Evolutionary conservation across 2,329 filamentous ascomycete species (phyloP).

Genomic region (Dactylonectria macrodidyma): DNA sequence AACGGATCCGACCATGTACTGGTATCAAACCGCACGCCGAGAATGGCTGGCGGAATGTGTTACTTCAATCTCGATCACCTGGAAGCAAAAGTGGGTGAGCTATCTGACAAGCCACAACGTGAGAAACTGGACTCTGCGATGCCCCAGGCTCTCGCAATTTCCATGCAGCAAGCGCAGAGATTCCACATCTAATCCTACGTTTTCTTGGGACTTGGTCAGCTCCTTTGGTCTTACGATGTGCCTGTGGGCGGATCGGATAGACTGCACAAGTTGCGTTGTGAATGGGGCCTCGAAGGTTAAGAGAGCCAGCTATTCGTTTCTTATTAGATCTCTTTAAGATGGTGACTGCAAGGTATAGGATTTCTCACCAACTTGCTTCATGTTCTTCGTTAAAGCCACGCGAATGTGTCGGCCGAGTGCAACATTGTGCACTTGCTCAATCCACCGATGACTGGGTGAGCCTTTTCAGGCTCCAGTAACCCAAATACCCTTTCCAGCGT

Average conservation of each 20-base stretch:
- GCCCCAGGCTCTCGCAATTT: background rate
- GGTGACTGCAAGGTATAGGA: slow-evolving; percentile 17
- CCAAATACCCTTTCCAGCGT: background rate
- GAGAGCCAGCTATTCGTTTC: slow-evolving; percentile 21
- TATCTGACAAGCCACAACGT: background rate
- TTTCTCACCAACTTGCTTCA: slow-evolving; percentile 25
- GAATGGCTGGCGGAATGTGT: background rate
- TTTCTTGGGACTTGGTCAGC: background rate
- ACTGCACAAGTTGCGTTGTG: slow-evolving; percentile 3
- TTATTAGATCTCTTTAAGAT: slow-evolving; percentile 19
- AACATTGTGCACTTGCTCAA: background rate
- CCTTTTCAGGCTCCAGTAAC: background rate
- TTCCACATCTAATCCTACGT: background rate
- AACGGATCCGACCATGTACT: no score
- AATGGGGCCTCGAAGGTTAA: slow-evolving; percentile 6
- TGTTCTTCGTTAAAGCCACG: background rate
- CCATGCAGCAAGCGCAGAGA: background rate
- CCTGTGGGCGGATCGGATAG: background rate
- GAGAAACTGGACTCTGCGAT: background rate
- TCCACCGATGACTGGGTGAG: background rate
- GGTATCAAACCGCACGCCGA: no score
- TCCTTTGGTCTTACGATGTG: background rate
- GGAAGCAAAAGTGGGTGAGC: background rate
- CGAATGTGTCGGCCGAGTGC: slow-evolving; percentile 5
- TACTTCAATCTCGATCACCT: background rate